Percentiles rank a stretch among this genome's conserved stretches.
Conservation (phyloP, 345 rosid genomes). For the Nephelium lappaceum region DNA sequence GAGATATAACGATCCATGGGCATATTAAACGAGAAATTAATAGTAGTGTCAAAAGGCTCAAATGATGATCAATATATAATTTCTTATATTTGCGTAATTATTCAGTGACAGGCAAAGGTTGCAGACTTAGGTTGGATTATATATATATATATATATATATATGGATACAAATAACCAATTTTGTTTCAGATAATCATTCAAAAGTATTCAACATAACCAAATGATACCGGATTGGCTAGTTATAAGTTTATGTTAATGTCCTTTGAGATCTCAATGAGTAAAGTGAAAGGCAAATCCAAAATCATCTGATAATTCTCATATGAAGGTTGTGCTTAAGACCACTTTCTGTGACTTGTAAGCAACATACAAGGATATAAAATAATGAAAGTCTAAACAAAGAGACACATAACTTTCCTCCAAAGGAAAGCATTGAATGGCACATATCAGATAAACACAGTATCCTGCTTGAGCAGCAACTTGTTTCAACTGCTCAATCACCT, state of each 20-base stretch:
- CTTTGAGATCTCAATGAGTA: not conserved
- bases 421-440: not conserved
- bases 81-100: not conserved
- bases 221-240: not conserved
- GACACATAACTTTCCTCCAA: not conserved
- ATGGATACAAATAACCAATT: not conserved
- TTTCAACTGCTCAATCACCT: constrained; percentile 59
- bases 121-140: too few relatives aligned
- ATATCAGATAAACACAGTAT: not conserved
- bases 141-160: not conserved
- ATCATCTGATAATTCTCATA: not conserved
- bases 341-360: not conserved
- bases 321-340: not conserved
- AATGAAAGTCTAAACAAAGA: not conserved
- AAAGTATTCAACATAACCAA: not conserved
- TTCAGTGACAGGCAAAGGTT: not conserved
- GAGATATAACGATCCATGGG: not conserved
- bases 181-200: not conserved
- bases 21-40: not conserved
- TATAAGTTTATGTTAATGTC: too few relatives aligned
- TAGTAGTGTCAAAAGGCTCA: not conserved
- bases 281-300: not conserved
- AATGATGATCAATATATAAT: too few relatives aligned
- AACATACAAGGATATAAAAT: not conserved
- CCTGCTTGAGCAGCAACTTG: constrained; percentile 48